Base-by-base conservation (phyloP, 1,284 basidiomycete genomes). In the Serendipita sp. region DNA sequence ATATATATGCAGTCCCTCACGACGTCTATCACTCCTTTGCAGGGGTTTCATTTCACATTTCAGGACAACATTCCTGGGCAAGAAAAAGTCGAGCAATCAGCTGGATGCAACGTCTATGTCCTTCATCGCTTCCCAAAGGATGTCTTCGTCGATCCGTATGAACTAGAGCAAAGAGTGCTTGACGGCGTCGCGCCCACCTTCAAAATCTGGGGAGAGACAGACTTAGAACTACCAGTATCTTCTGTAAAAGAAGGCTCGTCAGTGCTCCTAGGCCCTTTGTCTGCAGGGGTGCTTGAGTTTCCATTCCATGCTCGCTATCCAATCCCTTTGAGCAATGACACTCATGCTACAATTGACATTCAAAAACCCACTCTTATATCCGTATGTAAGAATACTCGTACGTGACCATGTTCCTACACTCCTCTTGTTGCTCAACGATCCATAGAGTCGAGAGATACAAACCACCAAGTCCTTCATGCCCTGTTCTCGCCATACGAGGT, bases 231-330 rank as follows among this genome's bases (percentile, higher is more conserved):
- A 34, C 65, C 65, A 13, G 60, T 65, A 15, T 50, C 42, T 6
- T 61, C 62, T 32, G 45, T 63, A 17, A 50, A 58, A 10, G 22
- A 13, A 26, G 32, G 22, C 15, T 60, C 49, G 43, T 61, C 43
- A 3, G 61, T 29, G 2, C n/a, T 64, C 30, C 50, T 65, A 17
- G 60, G 62, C 26, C 29, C 30, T 10, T 17, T 65, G 26, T 55
- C 49, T 8, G 29, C 17, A 6, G 45, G 45, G 10, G 43, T 13
- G 38, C 55, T 62, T n/a, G 60, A 62, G 8, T 3, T 66, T 13
- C 65, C 65, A 26, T 26, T 66, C 10, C 65, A 66, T 65, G 60
- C 64, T 26, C 62, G 65, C 6, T 66, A 66, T 42, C 64, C 62
- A 12, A 26, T 53, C 10, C 61, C 64, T 10, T 34, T 8, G 26